Percentiles rank a stretch among this genome's conserved stretches.
phyloP scores from a whole-genome alignment of 495 filamentous ascomycete genomes.

The Penicillium coprophilum region DNA sequence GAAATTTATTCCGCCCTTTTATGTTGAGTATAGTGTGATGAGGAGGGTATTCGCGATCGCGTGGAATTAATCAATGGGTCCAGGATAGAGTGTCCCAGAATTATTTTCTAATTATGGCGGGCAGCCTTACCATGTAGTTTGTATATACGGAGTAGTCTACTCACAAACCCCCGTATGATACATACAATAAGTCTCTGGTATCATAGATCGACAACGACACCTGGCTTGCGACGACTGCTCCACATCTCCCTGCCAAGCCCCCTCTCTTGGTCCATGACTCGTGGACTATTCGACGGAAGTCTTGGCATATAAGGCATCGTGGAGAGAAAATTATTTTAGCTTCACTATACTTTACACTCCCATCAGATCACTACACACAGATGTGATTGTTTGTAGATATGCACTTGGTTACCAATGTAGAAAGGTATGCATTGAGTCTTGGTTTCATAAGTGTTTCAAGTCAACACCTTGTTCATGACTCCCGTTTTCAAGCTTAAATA shows the following conservation, averaged over 20 bases:
- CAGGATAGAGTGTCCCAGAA: too few relatives aligned
- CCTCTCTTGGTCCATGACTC: conserved; percentile 14
- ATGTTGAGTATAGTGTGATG: conserved; percentile 20
- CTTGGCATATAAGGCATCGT: conserved; percentile 12
- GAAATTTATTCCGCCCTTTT: conserved; percentile 21
- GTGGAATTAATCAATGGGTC: neutral
- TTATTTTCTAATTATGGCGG: too few relatives aligned
- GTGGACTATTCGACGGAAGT: conserved; percentile 9
- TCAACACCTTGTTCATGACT: too few relatives aligned
- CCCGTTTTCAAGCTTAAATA: too few relatives aligned
- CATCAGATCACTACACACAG: neutral
- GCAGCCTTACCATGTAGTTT: too few relatives aligned
- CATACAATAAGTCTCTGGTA: conserved; percentile 1
- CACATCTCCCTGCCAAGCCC: conserved; percentile 25
- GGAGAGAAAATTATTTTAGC: neutral
- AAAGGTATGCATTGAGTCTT: neutral
- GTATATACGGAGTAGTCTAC: too few relatives aligned
- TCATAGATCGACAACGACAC: conserved; percentile 11
- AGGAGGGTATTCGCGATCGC: conserved; percentile 12
- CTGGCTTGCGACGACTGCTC: conserved; percentile 29
- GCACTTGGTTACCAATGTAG: neutral
- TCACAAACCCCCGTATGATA: neutral
- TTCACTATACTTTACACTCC: neutral
- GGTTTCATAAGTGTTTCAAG: too few relatives aligned
- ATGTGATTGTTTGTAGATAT: neutral